These are phyloP conservation scores for Flaveria trinervia DNA, from an alignment of 129 eudicot species.

Conservation along the genomic window DNA sequence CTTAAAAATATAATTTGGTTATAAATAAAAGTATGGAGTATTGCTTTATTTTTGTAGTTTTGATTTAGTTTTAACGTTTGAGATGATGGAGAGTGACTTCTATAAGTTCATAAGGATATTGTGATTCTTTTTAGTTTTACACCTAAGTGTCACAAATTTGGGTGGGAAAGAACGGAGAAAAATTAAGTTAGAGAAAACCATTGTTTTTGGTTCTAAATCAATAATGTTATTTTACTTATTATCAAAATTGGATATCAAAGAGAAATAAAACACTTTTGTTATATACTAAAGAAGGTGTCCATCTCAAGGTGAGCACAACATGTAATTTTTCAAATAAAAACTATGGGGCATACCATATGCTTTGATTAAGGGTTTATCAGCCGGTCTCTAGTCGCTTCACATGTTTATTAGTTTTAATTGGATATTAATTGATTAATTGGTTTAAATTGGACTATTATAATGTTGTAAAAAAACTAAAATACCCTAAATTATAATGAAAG, in stretches of 20 bases:
- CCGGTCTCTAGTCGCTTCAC: too few relatives aligned
- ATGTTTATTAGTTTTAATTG: too few relatives aligned
- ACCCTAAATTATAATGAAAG: too few relatives aligned
- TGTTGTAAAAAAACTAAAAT: too few relatives aligned
- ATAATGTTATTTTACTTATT: conserved; percentile 8
- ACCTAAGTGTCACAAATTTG: conserved; percentile 17
- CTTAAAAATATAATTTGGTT: not conserved
- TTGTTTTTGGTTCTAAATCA: not conserved
- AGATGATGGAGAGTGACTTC: conserved; percentile 22
- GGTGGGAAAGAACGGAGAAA: conserved; percentile 5
- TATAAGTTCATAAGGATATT: conserved; percentile 19
- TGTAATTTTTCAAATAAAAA: too few relatives aligned
- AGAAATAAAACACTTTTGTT: not conserved
- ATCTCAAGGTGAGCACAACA: too few relatives aligned
- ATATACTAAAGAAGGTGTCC: too few relatives aligned
- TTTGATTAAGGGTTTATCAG: too few relatives aligned
- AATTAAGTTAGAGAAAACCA: not conserved
- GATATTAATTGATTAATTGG: too few relatives aligned
- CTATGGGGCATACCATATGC: too few relatives aligned
- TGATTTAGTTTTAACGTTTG: not conserved
- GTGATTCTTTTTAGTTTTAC: conserved; percentile 11
- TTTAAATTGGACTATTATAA: too few relatives aligned
- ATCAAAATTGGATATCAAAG: conserved; percentile 6
- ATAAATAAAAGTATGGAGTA: not conserved
- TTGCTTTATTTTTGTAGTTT: not conserved